phyloP scores from a whole-genome alignment of 352 stramenopile species.

The Elongisporangium anandrum region DNA sequence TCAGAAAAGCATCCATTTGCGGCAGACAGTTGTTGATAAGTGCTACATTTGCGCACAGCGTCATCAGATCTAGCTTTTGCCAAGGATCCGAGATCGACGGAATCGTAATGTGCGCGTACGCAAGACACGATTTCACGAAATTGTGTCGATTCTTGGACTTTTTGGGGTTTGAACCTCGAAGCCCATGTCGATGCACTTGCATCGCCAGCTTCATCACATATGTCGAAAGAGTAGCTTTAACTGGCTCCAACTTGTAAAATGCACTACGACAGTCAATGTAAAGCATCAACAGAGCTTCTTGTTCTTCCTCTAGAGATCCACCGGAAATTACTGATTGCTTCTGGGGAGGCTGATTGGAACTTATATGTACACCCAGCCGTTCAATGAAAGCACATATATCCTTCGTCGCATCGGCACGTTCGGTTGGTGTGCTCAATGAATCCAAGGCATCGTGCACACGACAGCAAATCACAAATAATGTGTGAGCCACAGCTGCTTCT shows the following conservation, averaged over 20 bases:
- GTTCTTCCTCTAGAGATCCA: constrained; percentile 37
- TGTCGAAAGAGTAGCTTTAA: constrained; percentile 57
- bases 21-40: constrained; percentile 70
- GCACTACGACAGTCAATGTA: constrained; percentile 85
- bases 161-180: constrained; percentile 9
- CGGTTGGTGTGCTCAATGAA: constrained; percentile 56
- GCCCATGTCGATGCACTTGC: constrained; percentile 36
- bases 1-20: constrained; percentile 85
- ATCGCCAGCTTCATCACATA: constrained; percentile 62
- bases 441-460: constrained; percentile 82
- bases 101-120: constrained; percentile 88
- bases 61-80: constrained; percentile 61
- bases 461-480: constrained; percentile 81
- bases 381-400: constrained; percentile 85
- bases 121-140: constrained; percentile 89
- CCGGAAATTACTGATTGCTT: neutral
- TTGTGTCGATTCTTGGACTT: constrained; percentile 31
- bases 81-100: constrained; percentile 58
- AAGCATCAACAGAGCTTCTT: constrained; percentile 80
- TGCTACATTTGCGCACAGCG: constrained; percentile 59
- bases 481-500: constrained; percentile 79
- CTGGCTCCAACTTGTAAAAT: constrained; percentile 85
- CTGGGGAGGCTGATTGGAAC: neutral
- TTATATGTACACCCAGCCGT: constrained; percentile 27
- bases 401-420: constrained; percentile 46